These are phyloP conservation scores for Barbatosphaeria neglecta DNA, from an alignment of 495 filamentous ascomycete species.

Conservation along the genomic window DNA sequence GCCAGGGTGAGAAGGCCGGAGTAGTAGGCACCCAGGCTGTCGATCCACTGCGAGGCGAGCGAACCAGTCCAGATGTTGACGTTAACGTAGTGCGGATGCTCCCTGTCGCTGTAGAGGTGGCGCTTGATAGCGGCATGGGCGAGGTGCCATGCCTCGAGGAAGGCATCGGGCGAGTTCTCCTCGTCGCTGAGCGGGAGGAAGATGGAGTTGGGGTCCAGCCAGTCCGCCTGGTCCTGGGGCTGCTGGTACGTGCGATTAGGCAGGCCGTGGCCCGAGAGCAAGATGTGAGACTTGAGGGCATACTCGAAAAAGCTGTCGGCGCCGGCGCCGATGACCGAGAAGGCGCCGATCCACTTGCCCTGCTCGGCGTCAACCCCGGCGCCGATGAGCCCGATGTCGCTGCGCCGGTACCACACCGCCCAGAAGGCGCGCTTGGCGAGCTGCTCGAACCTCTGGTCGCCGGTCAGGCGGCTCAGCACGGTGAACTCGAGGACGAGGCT, in stretches of 20 bases:
- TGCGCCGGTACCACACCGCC: constrained; percentile 83
- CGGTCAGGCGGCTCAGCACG: constrained; percentile 77
- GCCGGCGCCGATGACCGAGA: constrained; percentile 85
- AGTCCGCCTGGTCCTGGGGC: constrained; percentile 15
- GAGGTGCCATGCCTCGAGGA: constrained; percentile 74
- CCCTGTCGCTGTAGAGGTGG: constrained; percentile 62
- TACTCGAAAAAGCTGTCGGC: constrained; percentile 99
- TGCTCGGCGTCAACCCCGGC: constrained; percentile 86
- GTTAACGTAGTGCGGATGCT: constrained; percentile 84
- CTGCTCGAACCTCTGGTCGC: constrained; percentile 75
- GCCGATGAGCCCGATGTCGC: constrained; percentile 76
- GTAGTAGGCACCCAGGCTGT: constrained; percentile 90
- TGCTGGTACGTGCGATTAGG: constrained; percentile 33
- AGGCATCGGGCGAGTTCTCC: constrained; percentile 63
- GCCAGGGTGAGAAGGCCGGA: constrained; percentile 80
- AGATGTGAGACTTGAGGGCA: constrained; percentile 82
- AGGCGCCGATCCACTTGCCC: constrained; percentile 78
- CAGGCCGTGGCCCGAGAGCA: constrained; percentile 62
- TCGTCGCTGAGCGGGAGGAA: constrained; percentile 49
- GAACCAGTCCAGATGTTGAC: constrained; percentile 77
- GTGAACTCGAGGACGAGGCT: constrained; percentile 90
- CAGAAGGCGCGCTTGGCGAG: constrained; percentile 87
- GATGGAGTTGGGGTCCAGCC: constrained; percentile 43
- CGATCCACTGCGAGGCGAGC: constrained; percentile 77
- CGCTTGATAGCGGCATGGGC: constrained; percentile 77